These are phyloP conservation scores for Gamsiella multidivaricata DNA, from an alignment of 192 early-diverging fungal genomes.

Conservation along the genomic window DNA sequence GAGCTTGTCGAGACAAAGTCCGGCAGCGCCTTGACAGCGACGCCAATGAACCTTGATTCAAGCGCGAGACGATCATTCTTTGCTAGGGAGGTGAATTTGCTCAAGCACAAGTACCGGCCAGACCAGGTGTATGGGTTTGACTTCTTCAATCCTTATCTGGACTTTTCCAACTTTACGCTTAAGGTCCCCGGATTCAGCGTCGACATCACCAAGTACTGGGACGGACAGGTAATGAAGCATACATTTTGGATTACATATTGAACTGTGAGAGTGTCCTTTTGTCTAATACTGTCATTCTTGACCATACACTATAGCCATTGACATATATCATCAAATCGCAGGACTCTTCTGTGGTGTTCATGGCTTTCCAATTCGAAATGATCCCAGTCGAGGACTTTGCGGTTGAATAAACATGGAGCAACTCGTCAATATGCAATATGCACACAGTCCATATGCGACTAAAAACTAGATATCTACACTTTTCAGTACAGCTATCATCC, in stretches of 20 bases:
- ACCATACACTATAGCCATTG: conserved; percentile 68
- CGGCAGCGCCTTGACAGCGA: conserved; percentile 1
- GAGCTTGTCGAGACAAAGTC: conserved; percentile 15
- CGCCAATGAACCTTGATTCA: conserved; percentile 29
- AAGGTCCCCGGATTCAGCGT: conserved; percentile 63
- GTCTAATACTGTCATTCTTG: not conserved
- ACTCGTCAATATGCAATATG: too few relatives aligned
- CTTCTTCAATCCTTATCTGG: conserved; percentile 67
- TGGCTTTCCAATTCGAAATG: conserved; percentile 76
- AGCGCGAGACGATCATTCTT: conserved; percentile 67
- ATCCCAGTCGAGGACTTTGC: conserved; percentile 36
- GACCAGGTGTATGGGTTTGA: conserved; percentile 82
- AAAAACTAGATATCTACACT: not conserved
- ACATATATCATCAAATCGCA: conserved; percentile 76
- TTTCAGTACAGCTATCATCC: not conserved
- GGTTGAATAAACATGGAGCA: conserved; percentile 27
- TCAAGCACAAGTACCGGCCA: conserved; percentile 62
- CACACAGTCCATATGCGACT: not conserved
- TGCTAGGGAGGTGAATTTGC: conserved; percentile 57
- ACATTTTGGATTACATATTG: conserved; percentile 59
- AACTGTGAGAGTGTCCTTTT: conserved; percentile 52
- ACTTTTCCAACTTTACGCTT: conserved; percentile 57
- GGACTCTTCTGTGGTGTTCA: conserved; percentile 69
- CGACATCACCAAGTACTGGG: conserved; percentile 62
- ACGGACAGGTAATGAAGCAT: conserved; percentile 74